These are phyloP conservation scores for Fusarium pseudonygamai DNA, from an alignment of 2,329 filamentous ascomycete species.

Conservation along the genomic window DNA sequence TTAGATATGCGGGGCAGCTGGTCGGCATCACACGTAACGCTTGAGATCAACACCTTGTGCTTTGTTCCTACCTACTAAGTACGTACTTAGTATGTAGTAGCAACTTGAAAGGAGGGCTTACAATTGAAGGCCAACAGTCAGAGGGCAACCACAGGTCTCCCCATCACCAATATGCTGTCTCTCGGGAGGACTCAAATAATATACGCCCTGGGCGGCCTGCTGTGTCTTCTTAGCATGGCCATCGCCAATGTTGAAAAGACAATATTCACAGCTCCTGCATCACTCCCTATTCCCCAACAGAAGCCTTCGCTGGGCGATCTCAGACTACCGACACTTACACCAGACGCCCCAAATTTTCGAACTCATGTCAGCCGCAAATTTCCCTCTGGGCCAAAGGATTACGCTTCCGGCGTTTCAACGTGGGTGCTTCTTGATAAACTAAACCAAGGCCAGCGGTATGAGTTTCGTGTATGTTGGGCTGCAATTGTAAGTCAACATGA, in stretches of 20 bases:
- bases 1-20: neutral
- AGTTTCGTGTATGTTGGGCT: slow-evolving; percentile 92
- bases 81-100: too few species aligned
- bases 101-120: neutral
- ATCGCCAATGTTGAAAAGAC: slow-evolving; percentile 88
- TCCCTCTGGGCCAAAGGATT: slow-evolving; percentile 57
- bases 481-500: slow-evolving; percentile 75
- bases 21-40: neutral
- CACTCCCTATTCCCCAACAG: slow-evolving; percentile 60
- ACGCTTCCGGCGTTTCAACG: slow-evolving; percentile 68
- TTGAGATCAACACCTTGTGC: neutral
- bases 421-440: slow-evolving; percentile 84
- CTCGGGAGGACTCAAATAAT: neutral
- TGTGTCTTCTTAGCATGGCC: slow-evolving; percentile 15
- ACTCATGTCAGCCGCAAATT: slow-evolving; percentile 75
- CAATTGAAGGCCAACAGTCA: neutral
- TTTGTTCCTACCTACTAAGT: neutral
- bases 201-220: slow-evolving; percentile 25
- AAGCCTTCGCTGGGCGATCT: slow-evolving; percentile 61
- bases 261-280: slow-evolving; percentile 80
- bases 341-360: slow-evolving; percentile 63
- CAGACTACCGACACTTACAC: slow-evolving; percentile 71
- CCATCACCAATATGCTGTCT: slow-evolving; percentile 18
- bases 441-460: slow-evolving; percentile 79
- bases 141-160: neutral